Percentiles rank a stretch among this genome's conserved stretches.
Evolutionary conservation across 164 flowering plant species (phyloP).

Genomic region (Stephania japonica): DNA sequence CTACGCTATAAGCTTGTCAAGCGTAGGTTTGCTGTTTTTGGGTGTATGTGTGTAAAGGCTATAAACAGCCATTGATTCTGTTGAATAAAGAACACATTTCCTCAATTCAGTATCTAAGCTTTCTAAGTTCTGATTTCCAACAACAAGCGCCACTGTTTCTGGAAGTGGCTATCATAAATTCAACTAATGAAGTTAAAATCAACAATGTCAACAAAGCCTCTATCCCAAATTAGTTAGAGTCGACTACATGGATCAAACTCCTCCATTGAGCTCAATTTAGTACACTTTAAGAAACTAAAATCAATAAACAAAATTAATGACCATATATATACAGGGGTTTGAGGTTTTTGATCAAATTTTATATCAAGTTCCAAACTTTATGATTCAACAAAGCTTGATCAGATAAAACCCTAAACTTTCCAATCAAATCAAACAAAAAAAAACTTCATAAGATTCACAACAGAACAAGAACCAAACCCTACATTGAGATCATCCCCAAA

Average conservation of each 20-base stretch:
- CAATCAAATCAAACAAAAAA: background rate
- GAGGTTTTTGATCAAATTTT: background rate
- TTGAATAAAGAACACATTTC: no score
- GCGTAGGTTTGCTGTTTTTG: no score
- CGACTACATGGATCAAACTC: no score
- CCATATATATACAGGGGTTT: background rate
- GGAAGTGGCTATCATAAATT: conserved; percentile 70
- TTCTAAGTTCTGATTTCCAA: no score
- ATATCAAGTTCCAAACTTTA: background rate
- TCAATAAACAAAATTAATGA: background rate
- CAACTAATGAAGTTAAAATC: background rate
- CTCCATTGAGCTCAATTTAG: no score
- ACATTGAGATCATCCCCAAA: conserved; percentile 86
- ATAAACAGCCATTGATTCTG: no score
- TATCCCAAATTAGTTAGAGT: no score
- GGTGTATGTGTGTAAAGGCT: no score
- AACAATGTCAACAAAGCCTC: no score
- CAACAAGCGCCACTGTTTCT: conserved; percentile 79
- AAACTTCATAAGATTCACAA: background rate
- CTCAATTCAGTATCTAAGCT: no score
- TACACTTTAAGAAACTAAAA: background rate
- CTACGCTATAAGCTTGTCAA: no score
- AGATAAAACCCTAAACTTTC: background rate
- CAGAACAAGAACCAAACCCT: conserved; percentile 31
- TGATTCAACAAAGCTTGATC: background rate